Percentiles rank a stretch among this genome's conserved stretches.
These are phyloP conservation scores for Acmispon strigosus DNA, from an alignment of 306 rosid genomes.

Conservation along the genomic window DNA sequence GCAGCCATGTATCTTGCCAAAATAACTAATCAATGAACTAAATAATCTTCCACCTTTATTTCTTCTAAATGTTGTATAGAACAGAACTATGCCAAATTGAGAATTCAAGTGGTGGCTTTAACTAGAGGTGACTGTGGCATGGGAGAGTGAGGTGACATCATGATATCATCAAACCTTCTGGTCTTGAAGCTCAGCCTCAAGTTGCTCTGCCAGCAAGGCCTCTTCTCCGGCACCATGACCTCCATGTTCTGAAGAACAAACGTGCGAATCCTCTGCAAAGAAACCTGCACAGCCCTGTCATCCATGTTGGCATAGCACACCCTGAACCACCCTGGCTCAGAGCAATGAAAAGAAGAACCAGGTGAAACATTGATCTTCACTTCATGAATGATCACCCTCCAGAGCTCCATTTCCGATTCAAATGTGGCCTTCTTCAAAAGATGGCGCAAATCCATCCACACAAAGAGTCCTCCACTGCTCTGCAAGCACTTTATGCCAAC, in stretches of 20 bases:
- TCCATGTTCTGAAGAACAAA: conserved; percentile 51
- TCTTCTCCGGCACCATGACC: conserved; percentile 31
- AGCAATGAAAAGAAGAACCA: conserved; percentile 74
- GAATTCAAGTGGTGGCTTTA: conserved; percentile 32
- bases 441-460: conserved; percentile 76
- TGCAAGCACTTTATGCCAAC: conserved; percentile 53
- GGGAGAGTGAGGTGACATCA: conserved; percentile 77
- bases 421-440: conserved; percentile 45
- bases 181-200: conserved; percentile 52
- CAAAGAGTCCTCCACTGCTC: conserved; percentile 66
- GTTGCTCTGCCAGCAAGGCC: conserved; percentile 40
- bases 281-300: conserved; percentile 47
- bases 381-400: conserved; percentile 58
- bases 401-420: conserved; percentile 57
- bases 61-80: background rate
- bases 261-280: conserved; percentile 49
- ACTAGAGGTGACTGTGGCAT: conserved; percentile 69
- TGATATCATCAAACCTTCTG: conserved; percentile 47
- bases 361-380: conserved; percentile 92
- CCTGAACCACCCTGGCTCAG: conserved; percentile 88
- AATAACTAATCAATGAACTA: conserved; percentile 10
- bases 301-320: conserved; percentile 92
- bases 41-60: background rate
- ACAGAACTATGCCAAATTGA: background rate
- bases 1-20: background rate